Evolutionary conservation across 2,329 filamentous ascomycete genomes (phyloP).

Genomic region (Microascus cirrosus): DNA sequence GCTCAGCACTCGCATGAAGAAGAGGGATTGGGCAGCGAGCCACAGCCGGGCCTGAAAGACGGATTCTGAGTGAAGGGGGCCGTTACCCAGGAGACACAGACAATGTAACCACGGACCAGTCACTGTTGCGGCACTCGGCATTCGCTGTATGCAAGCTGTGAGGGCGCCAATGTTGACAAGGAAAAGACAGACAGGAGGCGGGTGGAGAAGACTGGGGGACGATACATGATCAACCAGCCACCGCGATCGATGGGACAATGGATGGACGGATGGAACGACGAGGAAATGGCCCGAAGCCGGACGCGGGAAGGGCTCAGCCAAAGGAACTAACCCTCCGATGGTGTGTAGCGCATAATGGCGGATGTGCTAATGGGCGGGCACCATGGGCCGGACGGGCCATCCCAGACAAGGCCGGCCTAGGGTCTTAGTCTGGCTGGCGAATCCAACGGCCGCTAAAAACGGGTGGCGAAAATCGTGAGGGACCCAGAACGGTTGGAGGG

Average conservation of each 20-base stretch:
- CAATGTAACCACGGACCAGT: not conserved
- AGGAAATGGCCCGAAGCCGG: not conserved
- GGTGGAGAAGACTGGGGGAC: not conserved
- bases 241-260: not conserved
- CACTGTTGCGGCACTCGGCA: not conserved
- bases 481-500: not conserved
- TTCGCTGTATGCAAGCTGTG: not conserved
- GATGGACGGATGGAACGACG: not conserved
- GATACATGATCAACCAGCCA: not conserved
- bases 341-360: not conserved
- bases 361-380: not conserved
- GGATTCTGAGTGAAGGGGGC: not conserved
- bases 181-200: not conserved
- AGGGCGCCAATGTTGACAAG: not conserved
- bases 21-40: conserved; percentile 2
- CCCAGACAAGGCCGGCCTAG: not conserved
- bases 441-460: not conserved
- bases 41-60: not conserved
- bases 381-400: not conserved
- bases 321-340: not conserved
- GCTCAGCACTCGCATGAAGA: conserved; percentile 1
- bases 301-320: not conserved
- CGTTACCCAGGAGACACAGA: not conserved
- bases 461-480: not conserved
- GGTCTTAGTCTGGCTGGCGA: not conserved